These are phyloP conservation scores for Termitomyces sp. DNA, from an alignment of 768 basidiomycete genomes.

Conservation along the genomic window DNA sequence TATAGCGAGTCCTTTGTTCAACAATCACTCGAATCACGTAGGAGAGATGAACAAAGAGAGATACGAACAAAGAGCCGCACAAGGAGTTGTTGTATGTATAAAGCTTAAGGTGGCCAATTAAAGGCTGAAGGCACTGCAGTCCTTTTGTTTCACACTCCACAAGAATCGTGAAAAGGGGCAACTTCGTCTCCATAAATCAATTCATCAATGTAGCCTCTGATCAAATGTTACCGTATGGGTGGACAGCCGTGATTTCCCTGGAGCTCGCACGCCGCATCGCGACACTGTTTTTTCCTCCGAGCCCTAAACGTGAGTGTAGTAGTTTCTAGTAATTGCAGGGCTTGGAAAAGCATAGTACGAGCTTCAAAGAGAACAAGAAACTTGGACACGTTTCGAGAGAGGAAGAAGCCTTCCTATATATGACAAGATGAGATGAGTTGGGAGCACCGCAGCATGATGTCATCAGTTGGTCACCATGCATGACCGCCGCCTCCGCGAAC, in stretches of 20 bases:
- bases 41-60: not conserved
- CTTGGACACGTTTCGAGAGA: too few species aligned
- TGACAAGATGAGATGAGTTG: not conserved
- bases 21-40: not conserved
- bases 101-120: not conserved
- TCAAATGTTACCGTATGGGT: not conserved
- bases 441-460: not conserved
- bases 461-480: not conserved
- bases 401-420: too few species aligned
- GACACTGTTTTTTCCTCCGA: not conserved
- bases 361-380: not conserved
- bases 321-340: not conserved
- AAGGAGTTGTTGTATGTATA: not conserved
- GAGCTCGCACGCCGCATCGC: not conserved
- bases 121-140: not conserved
- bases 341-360: not conserved
- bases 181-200: not conserved
- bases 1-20: not conserved
- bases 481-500: too few species aligned
- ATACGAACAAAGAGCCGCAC: not conserved
- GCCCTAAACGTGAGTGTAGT: not conserved
- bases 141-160: constrained; percentile 17
- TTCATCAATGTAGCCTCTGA: not conserved
- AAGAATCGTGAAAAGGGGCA: constrained; percentile 1
- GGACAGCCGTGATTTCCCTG: not conserved